phyloP scores from a whole-genome alignment of 331 rosid genomes.

The Telfairia occidentalis region DNA sequence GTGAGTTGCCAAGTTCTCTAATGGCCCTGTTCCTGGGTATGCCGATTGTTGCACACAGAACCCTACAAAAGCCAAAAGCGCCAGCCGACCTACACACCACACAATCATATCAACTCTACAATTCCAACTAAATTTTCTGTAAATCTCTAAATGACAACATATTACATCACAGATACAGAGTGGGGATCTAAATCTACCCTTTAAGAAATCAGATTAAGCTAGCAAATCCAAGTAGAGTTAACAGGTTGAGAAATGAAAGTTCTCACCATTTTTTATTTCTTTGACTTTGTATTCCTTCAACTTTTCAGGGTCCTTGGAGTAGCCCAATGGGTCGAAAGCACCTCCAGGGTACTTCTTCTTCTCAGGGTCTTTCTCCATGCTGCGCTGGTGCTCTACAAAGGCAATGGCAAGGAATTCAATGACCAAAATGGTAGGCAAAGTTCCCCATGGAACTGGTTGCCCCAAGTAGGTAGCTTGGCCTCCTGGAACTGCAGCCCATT shows the following conservation, averaged over 20 bases:
- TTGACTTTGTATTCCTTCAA: slow-evolving; percentile 82
- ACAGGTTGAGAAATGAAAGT: not conserved
- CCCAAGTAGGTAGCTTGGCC: slow-evolving; percentile 97
- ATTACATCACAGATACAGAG: too few species aligned
- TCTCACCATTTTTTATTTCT: slow-evolving; percentile 73
- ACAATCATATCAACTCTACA: not conserved
- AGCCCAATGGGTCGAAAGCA: slow-evolving; percentile 93
- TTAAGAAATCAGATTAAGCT: too few species aligned
- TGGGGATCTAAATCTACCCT: too few species aligned
- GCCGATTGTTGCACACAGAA: slow-evolving; percentile 84
- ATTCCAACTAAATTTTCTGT: too few species aligned
- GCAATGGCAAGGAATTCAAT: slow-evolving; percentile 82
- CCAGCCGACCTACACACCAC: slow-evolving; percentile 57
- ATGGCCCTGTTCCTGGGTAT: slow-evolving; percentile 95
- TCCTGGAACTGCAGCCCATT: slow-evolving; percentile 94
- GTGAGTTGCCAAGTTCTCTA: slow-evolving; percentile 97
- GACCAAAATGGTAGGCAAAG: slow-evolving; percentile 76
- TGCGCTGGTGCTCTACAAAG: slow-evolving; percentile 94
- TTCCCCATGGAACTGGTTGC: slow-evolving; percentile 98
- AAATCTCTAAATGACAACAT: too few species aligned
- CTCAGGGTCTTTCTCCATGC: slow-evolving; percentile 92
- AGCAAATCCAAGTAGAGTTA: not conserved
- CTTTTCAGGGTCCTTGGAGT: slow-evolving; percentile 85
- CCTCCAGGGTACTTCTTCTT: slow-evolving; percentile 99
- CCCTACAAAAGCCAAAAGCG: slow-evolving; percentile 86